These are phyloP conservation scores for Ustilaginoidea virens DNA, from an alignment of 2,329 filamentous ascomycete genomes.

Conservation along the genomic window DNA sequence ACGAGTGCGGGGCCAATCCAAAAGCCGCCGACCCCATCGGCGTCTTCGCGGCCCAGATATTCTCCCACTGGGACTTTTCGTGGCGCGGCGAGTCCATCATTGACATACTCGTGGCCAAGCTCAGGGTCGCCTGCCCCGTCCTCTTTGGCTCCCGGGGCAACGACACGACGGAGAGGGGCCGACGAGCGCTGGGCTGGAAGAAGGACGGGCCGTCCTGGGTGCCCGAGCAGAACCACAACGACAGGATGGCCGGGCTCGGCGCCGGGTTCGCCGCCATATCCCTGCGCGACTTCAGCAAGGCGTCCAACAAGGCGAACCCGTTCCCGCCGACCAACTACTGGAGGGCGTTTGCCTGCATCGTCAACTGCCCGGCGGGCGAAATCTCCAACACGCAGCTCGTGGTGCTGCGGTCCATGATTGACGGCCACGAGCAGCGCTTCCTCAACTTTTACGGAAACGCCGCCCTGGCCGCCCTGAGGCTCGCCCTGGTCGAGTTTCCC, in stretches of 20 bases:
- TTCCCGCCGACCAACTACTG: constrained; percentile 74
- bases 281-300: constrained; percentile 65
- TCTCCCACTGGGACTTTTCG: constrained; percentile 51
- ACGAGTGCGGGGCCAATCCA: constrained; percentile 47
- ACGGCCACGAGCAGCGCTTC: constrained; percentile 60
- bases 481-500: constrained; percentile 63
- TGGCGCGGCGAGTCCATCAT: constrained; percentile 55
- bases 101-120: constrained; percentile 77
- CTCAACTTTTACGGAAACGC: constrained; percentile 67
- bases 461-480: constrained; percentile 53
- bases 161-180: constrained; percentile 56
- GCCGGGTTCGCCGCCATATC: constrained; percentile 74
- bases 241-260: constrained; percentile 70
- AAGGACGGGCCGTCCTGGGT: constrained; percentile 45
- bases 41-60: constrained; percentile 60
- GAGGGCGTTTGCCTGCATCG: constrained; percentile 58
- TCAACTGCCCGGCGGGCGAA: constrained; percentile 54
- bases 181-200: constrained; percentile 58
- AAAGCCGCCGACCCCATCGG: constrained; percentile 63
- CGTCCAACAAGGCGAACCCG: constrained; percentile 52
- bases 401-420: constrained; percentile 56
- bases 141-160: constrained; percentile 70
- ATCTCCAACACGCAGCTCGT: constrained; percentile 60
- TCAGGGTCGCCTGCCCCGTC: constrained; percentile 64
- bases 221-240: constrained; percentile 56